phyloP scores from a whole-genome alignment of 352 stramenopile species.

The Phytophthora niederhauseri region DNA sequence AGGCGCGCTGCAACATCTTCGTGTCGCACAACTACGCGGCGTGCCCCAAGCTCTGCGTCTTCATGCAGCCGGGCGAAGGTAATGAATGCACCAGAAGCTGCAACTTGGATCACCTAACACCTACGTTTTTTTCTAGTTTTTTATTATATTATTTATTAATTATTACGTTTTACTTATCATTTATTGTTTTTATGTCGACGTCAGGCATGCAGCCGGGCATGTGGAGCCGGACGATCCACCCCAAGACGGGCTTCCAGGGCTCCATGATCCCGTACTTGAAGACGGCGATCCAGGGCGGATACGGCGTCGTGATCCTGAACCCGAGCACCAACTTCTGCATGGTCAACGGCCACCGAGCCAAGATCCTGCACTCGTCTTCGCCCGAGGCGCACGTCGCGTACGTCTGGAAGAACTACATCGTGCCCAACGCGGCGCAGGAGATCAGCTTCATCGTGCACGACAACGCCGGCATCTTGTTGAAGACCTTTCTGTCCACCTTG shows the following conservation, averaged over 20 bases:
- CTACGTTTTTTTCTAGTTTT: not conserved
- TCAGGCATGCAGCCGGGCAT: conserved; percentile 73
- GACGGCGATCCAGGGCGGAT: conserved; percentile 84
- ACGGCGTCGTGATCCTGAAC: conserved; percentile 84
- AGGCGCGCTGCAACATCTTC: conserved; percentile 89
- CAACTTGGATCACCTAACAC: not conserved
- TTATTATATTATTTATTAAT: not conserved
- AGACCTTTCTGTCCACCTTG: conserved; percentile 68
- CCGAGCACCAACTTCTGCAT: conserved; percentile 82
- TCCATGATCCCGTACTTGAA: conserved; percentile 91
- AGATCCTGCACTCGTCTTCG: conserved; percentile 80
- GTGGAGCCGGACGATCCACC: conserved; percentile 75
- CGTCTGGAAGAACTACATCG: conserved; percentile 90
- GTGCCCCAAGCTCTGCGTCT: conserved; percentile 83
- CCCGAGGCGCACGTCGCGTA: conserved; percentile 82
- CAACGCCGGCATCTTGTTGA: conserved; percentile 70
- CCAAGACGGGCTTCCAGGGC: conserved; percentile 82
- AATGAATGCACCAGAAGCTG: not conserved
- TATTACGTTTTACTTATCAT: not conserved
- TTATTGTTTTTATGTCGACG: not conserved
- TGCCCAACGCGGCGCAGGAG: conserved; percentile 78
- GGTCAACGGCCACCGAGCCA: conserved; percentile 82
- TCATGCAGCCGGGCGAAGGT: conserved; percentile 75
- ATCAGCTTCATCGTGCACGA: conserved; percentile 89
- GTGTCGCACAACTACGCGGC: conserved; percentile 82